phyloP scores from a whole-genome alignment of 192 early-diverging fungal genomes.

The Coemansia sp. region DNA sequence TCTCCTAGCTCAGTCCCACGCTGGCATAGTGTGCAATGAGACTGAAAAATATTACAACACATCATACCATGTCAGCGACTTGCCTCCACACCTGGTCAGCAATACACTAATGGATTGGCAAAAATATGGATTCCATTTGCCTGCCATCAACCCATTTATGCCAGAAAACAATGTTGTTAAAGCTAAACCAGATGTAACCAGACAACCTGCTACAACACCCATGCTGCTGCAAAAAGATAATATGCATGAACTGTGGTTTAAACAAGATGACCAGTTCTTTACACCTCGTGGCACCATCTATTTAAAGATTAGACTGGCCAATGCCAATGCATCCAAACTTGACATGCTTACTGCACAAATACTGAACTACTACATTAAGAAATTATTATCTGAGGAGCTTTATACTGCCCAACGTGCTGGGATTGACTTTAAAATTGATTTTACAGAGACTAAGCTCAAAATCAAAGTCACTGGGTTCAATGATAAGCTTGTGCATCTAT shows the following conservation, averaged over 20 bases:
- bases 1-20: neutral
- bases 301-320: neutral
- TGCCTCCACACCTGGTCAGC: neutral
- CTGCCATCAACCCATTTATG: neutral
- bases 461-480: neutral
- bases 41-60: neutral
- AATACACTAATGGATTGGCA: neutral
- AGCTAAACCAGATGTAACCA: neutral
- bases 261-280: too few species aligned
- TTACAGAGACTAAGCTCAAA: too few species aligned
- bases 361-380: neutral
- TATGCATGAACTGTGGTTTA: neutral
- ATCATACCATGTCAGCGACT: neutral
- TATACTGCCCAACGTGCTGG: neutral
- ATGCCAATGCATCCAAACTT: neutral
- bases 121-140: neutral
- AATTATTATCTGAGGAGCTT: neutral
- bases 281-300: neutral
- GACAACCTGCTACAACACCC: neutral
- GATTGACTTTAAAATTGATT: neutral
- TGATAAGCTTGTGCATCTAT: neutral
- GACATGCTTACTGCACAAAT: neutral
- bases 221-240: constrained; percentile 13
- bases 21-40: neutral
- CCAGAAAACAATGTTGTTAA: neutral